Evolutionary conservation across 768 basidiomycete genomes (phyloP).

Genomic region (Panaeolus papilionaceus): DNA sequence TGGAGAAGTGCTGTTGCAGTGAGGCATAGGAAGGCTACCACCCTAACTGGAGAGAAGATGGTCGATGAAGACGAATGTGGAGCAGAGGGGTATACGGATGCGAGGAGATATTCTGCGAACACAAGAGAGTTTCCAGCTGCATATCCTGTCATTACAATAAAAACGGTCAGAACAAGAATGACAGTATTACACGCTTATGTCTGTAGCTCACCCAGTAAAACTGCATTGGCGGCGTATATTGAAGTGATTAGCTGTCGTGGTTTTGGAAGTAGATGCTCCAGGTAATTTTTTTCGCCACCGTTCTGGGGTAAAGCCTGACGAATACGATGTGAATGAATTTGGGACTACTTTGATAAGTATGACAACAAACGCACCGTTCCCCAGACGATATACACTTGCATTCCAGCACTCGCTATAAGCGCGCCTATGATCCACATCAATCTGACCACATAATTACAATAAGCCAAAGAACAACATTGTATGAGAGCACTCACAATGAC

Average conservation of each 20-base stretch:
- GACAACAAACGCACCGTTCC: slow-evolving; percentile 35
- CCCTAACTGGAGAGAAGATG: slow-evolving; percentile 28
- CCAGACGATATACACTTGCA: slow-evolving; percentile 49
- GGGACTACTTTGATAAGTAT: neutral
- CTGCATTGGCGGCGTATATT: slow-evolving; percentile 57
- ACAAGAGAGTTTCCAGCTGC: slow-evolving; percentile 56
- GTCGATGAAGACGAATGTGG: slow-evolving; percentile 28
- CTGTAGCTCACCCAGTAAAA: slow-evolving; percentile 37
- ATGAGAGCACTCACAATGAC: slow-evolving; percentile 35
- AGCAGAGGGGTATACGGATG: slow-evolving; percentile 31
- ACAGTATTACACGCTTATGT: neutral
- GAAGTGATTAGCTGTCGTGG: slow-evolving; percentile 64
- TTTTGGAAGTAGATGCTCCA: slow-evolving; percentile 63
- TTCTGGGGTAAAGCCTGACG: slow-evolving; percentile 50
- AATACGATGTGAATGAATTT: neutral
- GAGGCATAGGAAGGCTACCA: slow-evolving; percentile 43
- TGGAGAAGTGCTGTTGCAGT: slow-evolving; percentile 44
- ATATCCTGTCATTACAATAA: slow-evolving; percentile 30
- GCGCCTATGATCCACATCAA: slow-evolving; percentile 52
- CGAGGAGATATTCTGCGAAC: slow-evolving; percentile 59
- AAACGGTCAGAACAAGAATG: neutral
- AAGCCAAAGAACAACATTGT: neutral
- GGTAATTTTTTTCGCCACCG: slow-evolving; percentile 75
- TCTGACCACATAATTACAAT: slow-evolving; percentile 19
- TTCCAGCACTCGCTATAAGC: slow-evolving; percentile 44